Base-by-base conservation (phyloP, 345 rosid species). In the Clausena lansium region DNA sequence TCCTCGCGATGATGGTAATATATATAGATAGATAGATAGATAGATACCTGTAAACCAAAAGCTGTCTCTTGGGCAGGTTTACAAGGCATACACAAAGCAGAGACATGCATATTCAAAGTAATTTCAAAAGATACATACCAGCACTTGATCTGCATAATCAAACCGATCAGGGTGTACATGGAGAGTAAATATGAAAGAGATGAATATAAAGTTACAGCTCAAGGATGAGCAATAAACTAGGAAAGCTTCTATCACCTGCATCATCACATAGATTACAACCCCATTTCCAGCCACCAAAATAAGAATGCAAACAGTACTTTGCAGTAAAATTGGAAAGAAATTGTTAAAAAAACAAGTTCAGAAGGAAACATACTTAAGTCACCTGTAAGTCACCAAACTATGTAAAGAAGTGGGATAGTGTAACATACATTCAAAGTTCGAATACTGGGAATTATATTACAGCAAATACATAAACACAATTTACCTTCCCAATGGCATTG, bases 131-230 rank as follows among this genome's bases (percentile, higher is more conserved):
- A 52, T 45, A 64, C 79, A 84, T 93, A 93, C 99, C 99, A 95
- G 83, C 54, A 95, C 99, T 97, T 97, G 97, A 84, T 97, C 99
- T 17, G 98, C 98, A 86, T 97, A 94, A 83, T 97, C 98, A 78
- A 97, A 92, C 71, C 99, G 95, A 76, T 97, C 99, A 41, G 99
- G 99, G 80, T 97, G 99, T 78, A 97, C 99, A 85, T 94, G 97
- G 61, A 97, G 98, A 58, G 98, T 94, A 84, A 97, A 97, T 62
- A 91, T 97, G 64, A 94, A 85, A 97, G 99, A 80, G 98, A 94
- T 11, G 98, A 97, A 87, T 94, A 97, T 74, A 94, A 85, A 74
- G 97, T 91, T 82, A 94, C 97, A 78, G 95, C 97, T 88, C 94
- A 81, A 91, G 85, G 70, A 87, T 85, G n/a, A n/a, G n/a, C n/a